Conservation (phyloP, 2,329 filamentous ascomycete species). For the Trichophyton rubrum region DNA sequence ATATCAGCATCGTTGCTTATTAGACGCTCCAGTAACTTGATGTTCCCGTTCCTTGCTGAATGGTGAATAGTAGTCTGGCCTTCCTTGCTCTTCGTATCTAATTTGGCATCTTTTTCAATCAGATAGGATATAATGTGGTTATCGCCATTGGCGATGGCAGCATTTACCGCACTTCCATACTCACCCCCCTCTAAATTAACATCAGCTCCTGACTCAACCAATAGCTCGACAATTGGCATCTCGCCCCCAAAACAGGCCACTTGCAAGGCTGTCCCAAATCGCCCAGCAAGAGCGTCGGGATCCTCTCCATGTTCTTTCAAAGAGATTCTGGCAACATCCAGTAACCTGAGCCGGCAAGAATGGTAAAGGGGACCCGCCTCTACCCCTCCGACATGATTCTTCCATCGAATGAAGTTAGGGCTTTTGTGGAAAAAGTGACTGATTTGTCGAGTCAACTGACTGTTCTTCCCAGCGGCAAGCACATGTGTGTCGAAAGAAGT, state of each 20-base stretch:
- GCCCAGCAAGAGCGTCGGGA: neutral
- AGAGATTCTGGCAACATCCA: neutral
- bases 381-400: neutral
- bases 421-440: neutral
- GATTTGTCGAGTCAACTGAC: neutral
- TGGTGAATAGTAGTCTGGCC: neutral
- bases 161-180: neutral
- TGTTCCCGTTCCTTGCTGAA: neutral
- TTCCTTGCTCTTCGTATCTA: neutral
- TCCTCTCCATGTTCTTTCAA: neutral
- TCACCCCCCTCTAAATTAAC: neutral
- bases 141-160: neutral
- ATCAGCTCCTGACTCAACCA: neutral
- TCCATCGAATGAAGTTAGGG: neutral
- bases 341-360: neutral
- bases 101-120: neutral
- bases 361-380: neutral
- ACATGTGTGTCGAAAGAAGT: neutral
- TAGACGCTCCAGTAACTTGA: neutral
- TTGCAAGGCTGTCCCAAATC: neutral
- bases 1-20: neutral
- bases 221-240: neutral
- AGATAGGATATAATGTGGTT: neutral
- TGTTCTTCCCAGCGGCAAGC: neutral
- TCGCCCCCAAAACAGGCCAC: neutral